A percentile compares a stretch with the other conserved stretches of the same genome.
These are phyloP conservation scores for Jamesozyma piceae DNA, from an alignment of 805 yeast genomes.

Conservation along the genomic window DNA sequence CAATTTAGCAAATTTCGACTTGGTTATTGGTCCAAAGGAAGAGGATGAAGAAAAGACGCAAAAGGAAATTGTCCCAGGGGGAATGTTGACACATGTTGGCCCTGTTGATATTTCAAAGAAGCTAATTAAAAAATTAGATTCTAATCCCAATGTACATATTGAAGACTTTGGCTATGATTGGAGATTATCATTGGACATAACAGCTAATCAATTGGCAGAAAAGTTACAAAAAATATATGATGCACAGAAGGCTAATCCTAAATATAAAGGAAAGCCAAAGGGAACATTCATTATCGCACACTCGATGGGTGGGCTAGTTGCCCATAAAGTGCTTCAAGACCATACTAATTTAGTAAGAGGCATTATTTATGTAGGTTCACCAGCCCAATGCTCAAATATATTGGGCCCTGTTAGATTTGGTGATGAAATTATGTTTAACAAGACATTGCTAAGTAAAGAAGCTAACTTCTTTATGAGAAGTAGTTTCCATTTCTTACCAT, in stretches of 20 bases:
- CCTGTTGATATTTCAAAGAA: constrained; percentile 72
- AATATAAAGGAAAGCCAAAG: constrained; percentile 29
- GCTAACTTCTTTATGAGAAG: constrained; percentile 85
- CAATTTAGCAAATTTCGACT: constrained; percentile 57
- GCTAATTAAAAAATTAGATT: constrained; percentile 43
- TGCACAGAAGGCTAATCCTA: constrained; percentile 23
- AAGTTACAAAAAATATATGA: constrained; percentile 35
- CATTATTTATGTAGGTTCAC: constrained; percentile 72
- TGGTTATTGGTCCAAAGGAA: constrained; percentile 61
- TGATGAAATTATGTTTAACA: constrained; percentile 68
- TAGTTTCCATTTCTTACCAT: constrained; percentile 68
- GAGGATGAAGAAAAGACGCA: constrained; percentile 57
- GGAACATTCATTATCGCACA: constrained; percentile 74
- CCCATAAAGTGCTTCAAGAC: constrained; percentile 67
- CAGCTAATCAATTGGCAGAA: constrained; percentile 43
- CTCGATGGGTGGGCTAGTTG: constrained; percentile 88
- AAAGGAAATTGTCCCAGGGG: constrained; percentile 55
- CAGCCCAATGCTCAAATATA: constrained; percentile 75
- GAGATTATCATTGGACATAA: constrained; percentile 62
- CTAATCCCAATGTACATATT: constrained; percentile 51
- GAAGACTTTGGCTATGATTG: constrained; percentile 89
- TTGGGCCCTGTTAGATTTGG: constrained; percentile 79
- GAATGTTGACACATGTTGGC: constrained; percentile 72
- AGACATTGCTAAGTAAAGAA: constrained; percentile 66
- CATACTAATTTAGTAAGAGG: constrained; percentile 66